These are phyloP conservation scores for Sphaceloma murrayae DNA, from an alignment of 2,329 filamentous ascomycete genomes.

Conservation along the genomic window DNA sequence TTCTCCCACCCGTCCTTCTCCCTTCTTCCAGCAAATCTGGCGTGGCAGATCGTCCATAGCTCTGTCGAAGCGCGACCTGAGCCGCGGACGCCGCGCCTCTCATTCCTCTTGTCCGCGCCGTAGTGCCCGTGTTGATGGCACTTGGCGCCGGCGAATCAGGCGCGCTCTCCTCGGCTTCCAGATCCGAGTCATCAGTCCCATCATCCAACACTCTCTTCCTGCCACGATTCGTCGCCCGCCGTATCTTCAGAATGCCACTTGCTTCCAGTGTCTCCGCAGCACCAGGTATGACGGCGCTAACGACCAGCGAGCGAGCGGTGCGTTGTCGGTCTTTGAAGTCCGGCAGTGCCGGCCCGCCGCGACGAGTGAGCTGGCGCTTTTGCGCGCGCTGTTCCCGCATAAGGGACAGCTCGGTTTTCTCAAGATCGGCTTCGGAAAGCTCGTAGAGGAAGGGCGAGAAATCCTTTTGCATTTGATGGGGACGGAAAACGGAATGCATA, in stretches of 20 bases:
- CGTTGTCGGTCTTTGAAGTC: slow-evolving; percentile 91
- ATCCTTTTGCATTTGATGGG: slow-evolving; percentile 86
- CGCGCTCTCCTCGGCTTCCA: slow-evolving; percentile 80
- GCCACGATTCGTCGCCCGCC: slow-evolving; percentile 34
- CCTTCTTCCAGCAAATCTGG: slow-evolving; percentile 66
- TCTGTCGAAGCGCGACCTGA: slow-evolving; percentile 72
- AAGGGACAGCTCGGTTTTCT: slow-evolving; percentile 84
- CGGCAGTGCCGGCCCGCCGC: slow-evolving; percentile 86
- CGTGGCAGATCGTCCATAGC: slow-evolving; percentile 70
- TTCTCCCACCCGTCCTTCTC: slow-evolving; percentile 52
- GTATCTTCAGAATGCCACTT: slow-evolving; percentile 70
- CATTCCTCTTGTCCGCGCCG: slow-evolving; percentile 77
- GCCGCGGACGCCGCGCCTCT: slow-evolving; percentile 79
- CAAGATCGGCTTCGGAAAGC: slow-evolving; percentile 79
- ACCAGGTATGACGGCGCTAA: slow-evolving; percentile 86
- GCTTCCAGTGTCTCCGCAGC: slow-evolving; percentile 72
- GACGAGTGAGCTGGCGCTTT: slow-evolving; percentile 87
- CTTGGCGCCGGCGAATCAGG: slow-evolving; percentile 73
- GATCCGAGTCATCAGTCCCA: slow-evolving; percentile 69
- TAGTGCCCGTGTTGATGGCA: slow-evolving; percentile 57
- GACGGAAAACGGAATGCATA: slow-evolving; percentile 71
- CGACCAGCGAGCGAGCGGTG: slow-evolving; percentile 83
- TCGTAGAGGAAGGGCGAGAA: slow-evolving; percentile 91
- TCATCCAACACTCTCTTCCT: slow-evolving; percentile 49
- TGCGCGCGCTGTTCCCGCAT: slow-evolving; percentile 88